These are phyloP conservation scores for maize (Zea mays) DNA, from an alignment of 176 grass and related monocot genomes.

Conservation along the genomic window Zm-B73-REFERENCE-NAM-5.0 NC_050100.1:190222001-190222500, in stretches of 20 bases:
- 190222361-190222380: constrained; percentile 18
- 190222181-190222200: constrained; percentile 38
- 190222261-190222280: neutral
- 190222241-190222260: neutral
- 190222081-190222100: constrained; percentile 14
- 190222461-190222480: no score
- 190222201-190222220: neutral
- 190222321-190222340: no score
- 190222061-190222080: constrained; percentile 5
- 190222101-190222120: neutral
- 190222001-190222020: no score
- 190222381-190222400: neutral
- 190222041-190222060: neutral
- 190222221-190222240: neutral
- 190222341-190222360: neutral
- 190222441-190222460: no score
- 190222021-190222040: no score
- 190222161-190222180: constrained; percentile 29
- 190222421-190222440: no score
- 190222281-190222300: constrained; percentile 17
- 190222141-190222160: neutral
- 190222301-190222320: no score
- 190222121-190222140: neutral
- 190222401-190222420: neutral
- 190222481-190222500: no score